These are phyloP conservation scores for Puccinia novopanici DNA, from an alignment of 1,284 basidiomycete genomes.

Conservation along the genomic window DNA sequence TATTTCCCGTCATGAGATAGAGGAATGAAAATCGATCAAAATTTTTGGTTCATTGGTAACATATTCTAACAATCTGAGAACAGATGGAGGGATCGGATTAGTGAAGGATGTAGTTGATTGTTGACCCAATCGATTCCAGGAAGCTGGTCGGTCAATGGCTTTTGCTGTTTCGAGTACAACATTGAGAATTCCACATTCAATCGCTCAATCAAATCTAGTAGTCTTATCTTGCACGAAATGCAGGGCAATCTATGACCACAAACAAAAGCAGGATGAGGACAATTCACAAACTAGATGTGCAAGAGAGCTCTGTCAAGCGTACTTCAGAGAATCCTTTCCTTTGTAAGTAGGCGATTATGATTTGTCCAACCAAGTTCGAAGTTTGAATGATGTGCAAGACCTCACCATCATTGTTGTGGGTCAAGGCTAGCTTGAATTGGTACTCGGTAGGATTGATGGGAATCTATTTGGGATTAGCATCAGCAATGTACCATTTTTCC, in stretches of 20 bases:
- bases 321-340: constrained; percentile 99
- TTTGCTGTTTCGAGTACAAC: constrained; percentile 94
- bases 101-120: constrained; percentile 61
- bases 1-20: constrained; percentile 89
- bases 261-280: not conserved
- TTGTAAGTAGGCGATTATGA: constrained; percentile 96
- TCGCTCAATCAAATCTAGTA: constrained; percentile 93
- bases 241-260: constrained; percentile 75
- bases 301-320: constrained; percentile 46
- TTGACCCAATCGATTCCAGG: constrained; percentile 88
- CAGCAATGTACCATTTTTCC: constrained; percentile 92
- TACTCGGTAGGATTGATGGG: constrained; percentile 99
- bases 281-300: not conserved
- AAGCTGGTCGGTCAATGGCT: constrained; percentile 81
- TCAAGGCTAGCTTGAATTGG: constrained; percentile 93
- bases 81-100: not conserved
- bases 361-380: constrained; percentile 92
- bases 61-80: constrained; percentile 89
- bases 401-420: constrained; percentile 94
- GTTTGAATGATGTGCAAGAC: constrained; percentile 96
- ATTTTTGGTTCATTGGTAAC: constrained; percentile 95
- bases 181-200: constrained; percentile 96
- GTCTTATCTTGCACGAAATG: constrained; percentile 99
- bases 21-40: constrained; percentile 97
- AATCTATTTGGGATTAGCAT: constrained; percentile 89